Percentiles rank a stretch among this genome's conserved stretches.
Conservation (phyloP, 352 stramenopile species). For the Pythium monospermum region DNA sequence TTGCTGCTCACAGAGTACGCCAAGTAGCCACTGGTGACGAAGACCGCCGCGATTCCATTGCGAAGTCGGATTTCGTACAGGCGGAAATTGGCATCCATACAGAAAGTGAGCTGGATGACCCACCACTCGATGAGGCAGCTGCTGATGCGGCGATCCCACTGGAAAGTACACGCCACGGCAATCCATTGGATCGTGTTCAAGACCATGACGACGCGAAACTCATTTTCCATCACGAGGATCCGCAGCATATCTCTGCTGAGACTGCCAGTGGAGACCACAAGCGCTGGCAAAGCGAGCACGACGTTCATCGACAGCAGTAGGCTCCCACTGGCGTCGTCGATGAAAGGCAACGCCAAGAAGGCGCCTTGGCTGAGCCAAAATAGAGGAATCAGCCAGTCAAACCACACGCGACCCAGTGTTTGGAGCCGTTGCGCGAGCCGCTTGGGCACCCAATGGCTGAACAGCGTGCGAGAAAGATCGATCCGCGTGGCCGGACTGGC, state of each 20-base stretch:
- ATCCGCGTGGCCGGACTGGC: conserved; percentile 2
- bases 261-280: conserved; percentile 12
- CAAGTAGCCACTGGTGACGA: conserved; percentile 1
- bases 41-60: background rate
- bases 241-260: conserved; percentile 19
- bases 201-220: conserved; percentile 23
- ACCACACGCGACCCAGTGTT: background rate
- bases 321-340: background rate
- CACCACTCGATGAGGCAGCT: conserved; percentile 25
- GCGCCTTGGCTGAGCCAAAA: conserved; percentile 16
- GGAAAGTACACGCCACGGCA: conserved; percentile 9
- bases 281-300: conserved; percentile 14
- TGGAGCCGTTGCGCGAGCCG: background rate
- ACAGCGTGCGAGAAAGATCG: conserved; percentile 4
- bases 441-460: background rate
- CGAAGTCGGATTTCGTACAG: conserved; percentile 9
- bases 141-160: conserved; percentile 10
- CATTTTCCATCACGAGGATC: conserved; percentile 13
- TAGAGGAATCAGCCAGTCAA: background rate
- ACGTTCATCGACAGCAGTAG: background rate
- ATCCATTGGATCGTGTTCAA: conserved; percentile 28
- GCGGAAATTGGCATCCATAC: conserved; percentile 19
- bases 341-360: conserved; percentile 12
- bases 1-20: conserved; percentile 11
- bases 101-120: conserved; percentile 19